Conservation (phyloP, 2,329 filamentous ascomycete genomes). For the Botrytis medusae region DNA sequence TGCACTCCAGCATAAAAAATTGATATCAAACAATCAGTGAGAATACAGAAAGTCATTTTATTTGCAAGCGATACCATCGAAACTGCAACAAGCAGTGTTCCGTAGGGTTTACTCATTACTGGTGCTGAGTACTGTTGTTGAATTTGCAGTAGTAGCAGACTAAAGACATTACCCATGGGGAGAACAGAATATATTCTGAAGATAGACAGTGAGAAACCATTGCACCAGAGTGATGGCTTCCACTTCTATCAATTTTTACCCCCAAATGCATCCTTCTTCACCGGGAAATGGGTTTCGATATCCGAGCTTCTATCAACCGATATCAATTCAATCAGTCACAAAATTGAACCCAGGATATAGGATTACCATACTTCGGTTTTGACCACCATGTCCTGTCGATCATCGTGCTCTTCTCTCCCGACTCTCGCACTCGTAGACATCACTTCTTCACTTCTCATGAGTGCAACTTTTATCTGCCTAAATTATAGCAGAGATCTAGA, state of each 20-base stretch:
- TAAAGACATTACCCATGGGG: not conserved
- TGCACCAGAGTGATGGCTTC: not conserved
- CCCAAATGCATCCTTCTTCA: not conserved
- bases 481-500: not conserved
- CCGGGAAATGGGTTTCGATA: not conserved
- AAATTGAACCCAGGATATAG: not conserved
- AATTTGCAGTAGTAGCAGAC: not conserved
- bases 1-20: not conserved
- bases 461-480: not conserved
- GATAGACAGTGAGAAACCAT: not conserved
- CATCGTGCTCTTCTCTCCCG: not conserved
- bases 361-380: too few relatives aligned
- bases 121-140: not conserved
- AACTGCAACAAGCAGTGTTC: not conserved
- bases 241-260: not conserved
- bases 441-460: constrained; percentile 11
- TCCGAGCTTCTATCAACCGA: not conserved
- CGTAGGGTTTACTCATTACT: not conserved
- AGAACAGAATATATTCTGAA: not conserved
- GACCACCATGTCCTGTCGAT: not conserved
- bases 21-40: not conserved
- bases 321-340: too few relatives aligned
- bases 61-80: not conserved
- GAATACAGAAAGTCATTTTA: not conserved
- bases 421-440: not conserved